A percentile compares a stretch with the other conserved stretches of the same genome.
These are phyloP conservation scores for Physocladia obscura DNA, from an alignment of 192 early-diverging fungal species.

Conservation along the genomic window DNA sequence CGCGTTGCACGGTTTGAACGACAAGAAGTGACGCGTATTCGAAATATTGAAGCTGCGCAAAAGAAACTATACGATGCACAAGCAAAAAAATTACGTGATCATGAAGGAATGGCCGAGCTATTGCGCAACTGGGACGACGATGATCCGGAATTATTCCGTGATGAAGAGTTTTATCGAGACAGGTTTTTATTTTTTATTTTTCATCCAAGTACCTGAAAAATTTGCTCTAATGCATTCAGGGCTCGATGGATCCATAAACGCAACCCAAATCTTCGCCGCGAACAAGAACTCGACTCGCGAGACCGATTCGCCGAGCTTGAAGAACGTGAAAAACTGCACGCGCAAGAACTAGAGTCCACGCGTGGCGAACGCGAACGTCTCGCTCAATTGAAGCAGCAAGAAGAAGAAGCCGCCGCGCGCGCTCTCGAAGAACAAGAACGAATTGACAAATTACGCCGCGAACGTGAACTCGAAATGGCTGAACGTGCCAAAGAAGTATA, in stretches of 20 bases:
- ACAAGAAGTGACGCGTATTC: slow-evolving; percentile 45
- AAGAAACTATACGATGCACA: slow-evolving; percentile 51
- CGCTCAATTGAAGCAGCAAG: slow-evolving; percentile 55
- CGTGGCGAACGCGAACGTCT: slow-evolving; percentile 29
- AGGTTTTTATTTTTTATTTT: slow-evolving; percentile 46
- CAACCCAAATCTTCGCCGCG: slow-evolving; percentile 58
- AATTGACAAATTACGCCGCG: slow-evolving; percentile 37
- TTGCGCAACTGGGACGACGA: slow-evolving; percentile 77
- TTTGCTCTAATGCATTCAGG: too few relatives aligned
- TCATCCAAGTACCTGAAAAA: not conserved
- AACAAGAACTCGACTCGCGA: slow-evolving; percentile 68
- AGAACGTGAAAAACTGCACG: slow-evolving; percentile 42
- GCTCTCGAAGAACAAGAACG: slow-evolving; percentile 54
- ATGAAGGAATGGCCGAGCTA: slow-evolving; percentile 35
- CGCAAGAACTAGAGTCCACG: slow-evolving; percentile 24
- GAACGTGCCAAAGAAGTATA: slow-evolving; percentile 39
- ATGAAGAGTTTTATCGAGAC: slow-evolving; percentile 78
- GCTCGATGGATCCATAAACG: slow-evolving; percentile 73
- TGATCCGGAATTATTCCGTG: slow-evolving; percentile 52
- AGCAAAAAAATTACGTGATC: slow-evolving; percentile 43
- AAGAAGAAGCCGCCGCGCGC: slow-evolving; percentile 46
- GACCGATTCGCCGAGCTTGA: slow-evolving; percentile 58
- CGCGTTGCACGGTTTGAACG: slow-evolving; percentile 68
- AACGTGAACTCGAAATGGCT: slow-evolving; percentile 13
- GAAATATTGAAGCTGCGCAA: slow-evolving; percentile 27